phyloP scores from a whole-genome alignment of 2,329 filamentous ascomycete species.

The Pseudocercospora vitis region DNA sequence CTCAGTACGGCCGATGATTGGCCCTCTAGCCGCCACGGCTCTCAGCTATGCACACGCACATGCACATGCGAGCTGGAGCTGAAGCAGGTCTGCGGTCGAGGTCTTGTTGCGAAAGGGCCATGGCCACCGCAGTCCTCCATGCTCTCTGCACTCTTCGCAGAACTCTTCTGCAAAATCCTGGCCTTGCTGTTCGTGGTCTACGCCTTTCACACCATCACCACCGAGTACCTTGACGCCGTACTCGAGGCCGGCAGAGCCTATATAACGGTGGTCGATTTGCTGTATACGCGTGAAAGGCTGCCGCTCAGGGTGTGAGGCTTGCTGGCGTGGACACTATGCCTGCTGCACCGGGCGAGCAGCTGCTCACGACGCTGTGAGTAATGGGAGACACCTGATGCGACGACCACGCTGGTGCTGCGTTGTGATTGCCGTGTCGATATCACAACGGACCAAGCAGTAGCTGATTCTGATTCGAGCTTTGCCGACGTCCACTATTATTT shows the following conservation, averaged over 20 bases:
- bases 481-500: constrained; percentile 80
- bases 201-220: constrained; percentile 20
- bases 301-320: constrained; percentile 17
- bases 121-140: constrained; percentile 14
- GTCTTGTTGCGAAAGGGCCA: constrained; percentile 2
- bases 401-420: not conserved
- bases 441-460: not conserved
- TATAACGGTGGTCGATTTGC: constrained; percentile 31
- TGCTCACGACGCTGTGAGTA: constrained; percentile 49
- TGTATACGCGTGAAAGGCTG: constrained; percentile 27
- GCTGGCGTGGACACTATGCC: constrained; percentile 49
- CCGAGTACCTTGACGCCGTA: constrained; percentile 31
- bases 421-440: not conserved
- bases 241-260: constrained; percentile 32
- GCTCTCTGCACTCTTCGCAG: constrained; percentile 18
- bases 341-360: constrained; percentile 49
- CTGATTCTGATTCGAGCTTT: constrained; percentile 56
- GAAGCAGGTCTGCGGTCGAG: not conserved
- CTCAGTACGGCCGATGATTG: not conserved
- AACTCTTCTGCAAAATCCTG: constrained; percentile 18
- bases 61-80: constrained; percentile 4
- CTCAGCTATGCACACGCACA: not conserved
- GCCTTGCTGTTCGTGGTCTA: constrained; percentile 22
- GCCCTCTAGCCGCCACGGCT: constrained; percentile 5
- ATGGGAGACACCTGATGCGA: not conserved